phyloP scores from a whole-genome alignment of 2,329 filamentous ascomycete genomes.

The Trichoderma endophyticum region DNA sequence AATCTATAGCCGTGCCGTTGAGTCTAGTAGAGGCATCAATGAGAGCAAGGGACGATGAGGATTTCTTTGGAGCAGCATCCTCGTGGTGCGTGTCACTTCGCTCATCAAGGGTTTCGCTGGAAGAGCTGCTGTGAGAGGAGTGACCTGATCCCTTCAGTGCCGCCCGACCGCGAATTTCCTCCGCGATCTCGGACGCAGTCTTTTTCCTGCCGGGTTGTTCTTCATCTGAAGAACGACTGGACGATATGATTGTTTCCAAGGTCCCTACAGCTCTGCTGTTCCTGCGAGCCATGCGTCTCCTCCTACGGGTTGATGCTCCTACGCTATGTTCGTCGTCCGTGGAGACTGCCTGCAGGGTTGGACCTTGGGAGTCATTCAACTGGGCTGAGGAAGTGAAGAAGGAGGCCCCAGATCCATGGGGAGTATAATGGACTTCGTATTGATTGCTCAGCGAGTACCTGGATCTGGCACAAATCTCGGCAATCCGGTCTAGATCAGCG shows the following conservation, averaged over 20 bases:
- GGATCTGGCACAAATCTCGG: conserved; percentile 64
- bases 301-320: conserved; percentile 32
- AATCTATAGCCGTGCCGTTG: conserved; percentile 29
- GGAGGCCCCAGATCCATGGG: conserved; percentile 55
- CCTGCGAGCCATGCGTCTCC: conserved; percentile 42
- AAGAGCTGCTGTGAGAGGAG: conserved; percentile 32
- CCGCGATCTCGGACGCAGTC: conserved; percentile 54
- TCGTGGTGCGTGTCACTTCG: conserved; percentile 25
- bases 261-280: conserved; percentile 59
- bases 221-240: conserved; percentile 61
- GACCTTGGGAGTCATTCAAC: conserved; percentile 40
- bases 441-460: conserved; percentile 64
- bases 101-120: conserved; percentile 31
- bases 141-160: conserved; percentile 36
- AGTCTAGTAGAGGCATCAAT: conserved; percentile 36
- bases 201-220: conserved; percentile 56
- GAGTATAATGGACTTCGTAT: conserved; percentile 62
- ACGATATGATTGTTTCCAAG: conserved; percentile 65
- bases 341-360: conserved; percentile 55
- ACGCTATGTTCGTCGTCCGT: conserved; percentile 53
- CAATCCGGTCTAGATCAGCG: conserved; percentile 61
- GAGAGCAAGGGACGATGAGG: conserved; percentile 36
- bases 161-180: conserved; percentile 51
- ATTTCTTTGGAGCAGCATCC: conserved; percentile 23
- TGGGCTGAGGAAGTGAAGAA: conserved; percentile 39